Conservation (phyloP, 1,139 yeast genomes). For the Kurtzmaniella quercitrusa region DNA sequence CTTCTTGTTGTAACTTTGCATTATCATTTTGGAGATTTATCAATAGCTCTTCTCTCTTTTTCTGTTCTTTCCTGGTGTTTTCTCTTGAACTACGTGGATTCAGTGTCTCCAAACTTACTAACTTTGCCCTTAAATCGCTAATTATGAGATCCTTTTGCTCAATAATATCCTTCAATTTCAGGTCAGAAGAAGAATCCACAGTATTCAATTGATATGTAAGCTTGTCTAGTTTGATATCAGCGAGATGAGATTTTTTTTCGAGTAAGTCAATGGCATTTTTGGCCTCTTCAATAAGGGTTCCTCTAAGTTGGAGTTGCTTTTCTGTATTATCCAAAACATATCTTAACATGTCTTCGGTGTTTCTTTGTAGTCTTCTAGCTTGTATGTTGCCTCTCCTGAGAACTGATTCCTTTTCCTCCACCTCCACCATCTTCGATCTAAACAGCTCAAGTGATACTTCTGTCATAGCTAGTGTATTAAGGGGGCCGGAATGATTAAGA, state of each 20-base stretch:
- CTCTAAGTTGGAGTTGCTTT: conserved; percentile 1
- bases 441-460: not conserved
- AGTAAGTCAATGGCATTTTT: not conserved
- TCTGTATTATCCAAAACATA: conserved; percentile 1
- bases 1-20: not conserved
- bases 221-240: not conserved
- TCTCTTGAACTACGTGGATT: not conserved
- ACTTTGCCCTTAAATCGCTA: not conserved
- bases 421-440: not conserved
- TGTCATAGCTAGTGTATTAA: not conserved
- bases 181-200: not conserved
- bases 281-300: not conserved
- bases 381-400: not conserved
- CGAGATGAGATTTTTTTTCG: not conserved
- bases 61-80: not conserved
- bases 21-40: not conserved
- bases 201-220: not conserved
- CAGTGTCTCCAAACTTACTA: not conserved
- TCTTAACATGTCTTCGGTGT: not conserved
- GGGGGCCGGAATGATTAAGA: too few relatives aligned
- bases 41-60: not conserved
- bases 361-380: not conserved
- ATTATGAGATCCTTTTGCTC: not conserved
- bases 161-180: not conserved
- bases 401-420: not conserved